A percentile compares a stretch with the other conserved stretches of the same genome.
Evolutionary conservation across 202 grass and related monocot genomes (phyloP).

Genomic region (Schoenoplectus tabernaemontani): DNA sequence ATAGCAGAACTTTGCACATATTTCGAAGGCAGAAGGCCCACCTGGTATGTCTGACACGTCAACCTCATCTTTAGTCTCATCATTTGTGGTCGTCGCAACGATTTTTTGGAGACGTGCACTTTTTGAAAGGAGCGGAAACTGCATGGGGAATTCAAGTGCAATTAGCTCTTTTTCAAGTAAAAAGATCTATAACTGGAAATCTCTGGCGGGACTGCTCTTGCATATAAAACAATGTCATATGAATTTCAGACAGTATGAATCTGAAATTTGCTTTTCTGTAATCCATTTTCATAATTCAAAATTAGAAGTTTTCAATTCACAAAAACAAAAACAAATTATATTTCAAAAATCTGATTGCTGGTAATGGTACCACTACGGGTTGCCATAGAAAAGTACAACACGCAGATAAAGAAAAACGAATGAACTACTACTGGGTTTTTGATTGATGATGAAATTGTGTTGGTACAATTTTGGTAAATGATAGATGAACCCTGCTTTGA

Average conservation of each 20-base stretch:
- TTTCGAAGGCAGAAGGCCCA: slow-evolving; percentile 83
- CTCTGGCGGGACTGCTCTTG: neutral
- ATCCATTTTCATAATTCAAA: neutral
- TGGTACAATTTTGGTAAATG: neutral
- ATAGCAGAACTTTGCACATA: slow-evolving; percentile 97
- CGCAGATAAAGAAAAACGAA: neutral
- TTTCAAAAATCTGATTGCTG: neutral
- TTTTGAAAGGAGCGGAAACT: slow-evolving; percentile 99
- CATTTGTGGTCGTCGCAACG: slow-evolving; percentile 45
- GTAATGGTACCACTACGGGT: neutral
- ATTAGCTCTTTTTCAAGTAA: neutral
- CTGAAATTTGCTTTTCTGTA: neutral
- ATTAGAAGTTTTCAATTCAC: neutral
- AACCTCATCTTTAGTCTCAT: slow-evolving; percentile 63
- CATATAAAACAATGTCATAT: neutral
- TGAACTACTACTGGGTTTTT: neutral
- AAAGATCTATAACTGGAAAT: neutral
- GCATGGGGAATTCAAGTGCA: slow-evolving; percentile 17
- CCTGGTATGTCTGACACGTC: slow-evolving; percentile 83
- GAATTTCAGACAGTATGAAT: neutral
- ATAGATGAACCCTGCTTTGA: neutral
- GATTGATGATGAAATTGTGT: too few species aligned
- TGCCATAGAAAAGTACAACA: neutral
- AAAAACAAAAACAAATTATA: neutral
- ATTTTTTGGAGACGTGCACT: slow-evolving; percentile 80